A percentile compares a stretch with the other conserved stretches of the same genome.
Evolutionary conservation across 495 filamentous ascomycete species (phyloP).

Genomic region (Aspergillus funiculosus): DNA sequence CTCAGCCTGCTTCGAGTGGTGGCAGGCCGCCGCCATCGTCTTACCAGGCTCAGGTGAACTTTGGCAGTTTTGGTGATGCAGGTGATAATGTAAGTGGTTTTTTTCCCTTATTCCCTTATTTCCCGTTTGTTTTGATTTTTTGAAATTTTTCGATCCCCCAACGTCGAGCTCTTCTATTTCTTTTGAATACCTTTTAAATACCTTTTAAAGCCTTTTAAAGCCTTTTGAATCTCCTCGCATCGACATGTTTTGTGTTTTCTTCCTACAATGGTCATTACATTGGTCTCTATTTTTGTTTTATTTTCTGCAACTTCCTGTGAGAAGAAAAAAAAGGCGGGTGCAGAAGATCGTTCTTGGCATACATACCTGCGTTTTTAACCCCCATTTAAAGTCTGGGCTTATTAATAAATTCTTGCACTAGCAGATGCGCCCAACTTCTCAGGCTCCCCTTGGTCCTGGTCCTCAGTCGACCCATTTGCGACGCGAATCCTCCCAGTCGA

Average conservation of each 20-base stretch:
- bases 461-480: slow-evolving; percentile 66
- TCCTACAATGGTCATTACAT: background rate
- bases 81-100: slow-evolving; percentile 60
- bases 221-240: background rate
- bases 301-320: background rate
- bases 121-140: background rate
- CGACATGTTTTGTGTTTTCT: too few relatives aligned
- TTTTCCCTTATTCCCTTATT: slow-evolving; percentile 2
- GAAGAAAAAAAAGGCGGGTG: background rate
- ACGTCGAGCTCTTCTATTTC: background rate
- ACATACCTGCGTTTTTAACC: too few relatives aligned
- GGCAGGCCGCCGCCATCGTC: slow-evolving; percentile 69
- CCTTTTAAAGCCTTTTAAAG: too few relatives aligned
- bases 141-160: background rate
- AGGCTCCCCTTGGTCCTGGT: slow-evolving; percentile 55
- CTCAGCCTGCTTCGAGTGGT: slow-evolving; percentile 77
- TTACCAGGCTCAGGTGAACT: slow-evolving; percentile 61
- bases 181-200: too few relatives aligned
- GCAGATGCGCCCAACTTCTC: slow-evolving; percentile 52
- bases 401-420: slow-evolving; percentile 33
- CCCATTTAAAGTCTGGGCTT: slow-evolving; percentile 1
- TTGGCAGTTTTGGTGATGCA: slow-evolving; percentile 69
- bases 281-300: background rate
- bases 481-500: slow-evolving; percentile 74
- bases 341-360: slow-evolving; percentile 17